Percentiles rank a stretch among this genome's conserved stretches.
Conservation (phyloP, 2,329 filamentous ascomycete species). For the Aureobasidium namibiae region DNA sequence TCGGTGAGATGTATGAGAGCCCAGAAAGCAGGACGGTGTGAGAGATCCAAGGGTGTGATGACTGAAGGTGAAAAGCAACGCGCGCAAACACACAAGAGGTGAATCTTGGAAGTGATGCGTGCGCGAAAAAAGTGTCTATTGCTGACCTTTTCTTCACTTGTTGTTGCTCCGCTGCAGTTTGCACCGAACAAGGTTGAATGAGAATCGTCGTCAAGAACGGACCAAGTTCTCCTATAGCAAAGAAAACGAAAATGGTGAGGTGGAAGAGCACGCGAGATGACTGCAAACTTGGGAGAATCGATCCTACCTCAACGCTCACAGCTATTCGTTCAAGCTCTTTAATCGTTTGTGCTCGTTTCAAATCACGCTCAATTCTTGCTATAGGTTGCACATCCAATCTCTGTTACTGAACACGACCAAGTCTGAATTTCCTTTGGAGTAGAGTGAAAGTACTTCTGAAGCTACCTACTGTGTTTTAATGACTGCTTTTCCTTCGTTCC, state of each 20-base stretch:
- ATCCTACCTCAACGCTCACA: too few relatives aligned
- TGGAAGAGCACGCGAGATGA: too few relatives aligned
- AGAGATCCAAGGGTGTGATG: not conserved
- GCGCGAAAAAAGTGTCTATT: not conserved
- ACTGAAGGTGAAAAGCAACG: not conserved
- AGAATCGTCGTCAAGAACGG: not conserved
- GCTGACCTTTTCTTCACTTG: not conserved
- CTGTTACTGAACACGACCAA: too few relatives aligned
- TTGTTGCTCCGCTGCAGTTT: too few relatives aligned
- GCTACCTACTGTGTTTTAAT: not conserved
- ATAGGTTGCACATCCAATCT: not conserved
- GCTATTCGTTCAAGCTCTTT: too few relatives aligned
- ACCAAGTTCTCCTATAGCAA: not conserved
- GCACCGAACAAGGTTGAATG: not conserved
- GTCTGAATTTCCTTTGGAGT: not conserved
- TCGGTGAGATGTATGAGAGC: not conserved
- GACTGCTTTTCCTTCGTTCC: not conserved
- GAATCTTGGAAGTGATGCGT: not conserved
- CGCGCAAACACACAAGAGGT: not conserved
- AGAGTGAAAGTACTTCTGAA: not conserved
- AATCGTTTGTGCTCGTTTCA: too few relatives aligned
- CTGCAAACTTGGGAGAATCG: too few relatives aligned
- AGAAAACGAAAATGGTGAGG: too few relatives aligned
- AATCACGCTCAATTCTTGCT: too few relatives aligned
- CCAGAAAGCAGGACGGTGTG: not conserved